These are phyloP conservation scores for Chiua virens DNA, from an alignment of 768 basidiomycete species.

Conservation along the genomic window DNA sequence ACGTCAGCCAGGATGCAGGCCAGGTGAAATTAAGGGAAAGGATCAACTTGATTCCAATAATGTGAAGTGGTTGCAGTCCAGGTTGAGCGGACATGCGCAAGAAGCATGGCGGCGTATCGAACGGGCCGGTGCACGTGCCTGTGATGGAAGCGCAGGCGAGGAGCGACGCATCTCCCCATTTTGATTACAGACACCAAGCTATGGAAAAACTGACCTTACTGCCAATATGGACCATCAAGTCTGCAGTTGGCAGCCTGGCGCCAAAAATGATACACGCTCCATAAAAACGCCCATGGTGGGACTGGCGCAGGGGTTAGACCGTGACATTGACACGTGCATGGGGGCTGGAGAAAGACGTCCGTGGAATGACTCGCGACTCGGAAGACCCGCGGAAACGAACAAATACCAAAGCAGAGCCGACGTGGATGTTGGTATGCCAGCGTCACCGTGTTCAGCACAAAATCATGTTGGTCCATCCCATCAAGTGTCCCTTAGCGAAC, in stretches of 20 bases:
- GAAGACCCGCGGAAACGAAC: constrained; percentile 4
- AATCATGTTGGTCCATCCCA: no score
- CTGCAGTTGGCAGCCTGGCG: not conserved
- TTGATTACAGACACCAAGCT: not conserved
- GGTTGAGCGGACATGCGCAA: constrained; percentile 23
- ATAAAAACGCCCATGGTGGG: not conserved
- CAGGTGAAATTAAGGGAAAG: constrained; percentile 23
- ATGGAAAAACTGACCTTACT: not conserved
- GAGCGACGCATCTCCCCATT: no score
- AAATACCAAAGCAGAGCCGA: not conserved
- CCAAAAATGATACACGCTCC: not conserved
- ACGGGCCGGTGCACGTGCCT: constrained; percentile 17
- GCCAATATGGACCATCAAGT: no score
- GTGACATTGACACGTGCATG: constrained; percentile 22
- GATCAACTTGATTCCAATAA: constrained; percentile 13
- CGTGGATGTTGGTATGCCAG: not conserved
- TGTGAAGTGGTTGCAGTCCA: no score
- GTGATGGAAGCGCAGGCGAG: no score
- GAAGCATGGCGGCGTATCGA: constrained; percentile 21
- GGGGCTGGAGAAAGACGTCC: constrained; percentile 12
- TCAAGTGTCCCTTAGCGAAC: no score
- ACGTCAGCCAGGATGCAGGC: constrained; percentile 23
- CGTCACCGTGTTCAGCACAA: no score
- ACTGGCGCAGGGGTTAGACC: constrained; percentile 3
- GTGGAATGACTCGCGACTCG: not conserved